Percentiles rank a stretch among this genome's conserved stretches.
Conservation (phyloP, 805 yeast species). For the Cyberlindnera americana region DNA sequence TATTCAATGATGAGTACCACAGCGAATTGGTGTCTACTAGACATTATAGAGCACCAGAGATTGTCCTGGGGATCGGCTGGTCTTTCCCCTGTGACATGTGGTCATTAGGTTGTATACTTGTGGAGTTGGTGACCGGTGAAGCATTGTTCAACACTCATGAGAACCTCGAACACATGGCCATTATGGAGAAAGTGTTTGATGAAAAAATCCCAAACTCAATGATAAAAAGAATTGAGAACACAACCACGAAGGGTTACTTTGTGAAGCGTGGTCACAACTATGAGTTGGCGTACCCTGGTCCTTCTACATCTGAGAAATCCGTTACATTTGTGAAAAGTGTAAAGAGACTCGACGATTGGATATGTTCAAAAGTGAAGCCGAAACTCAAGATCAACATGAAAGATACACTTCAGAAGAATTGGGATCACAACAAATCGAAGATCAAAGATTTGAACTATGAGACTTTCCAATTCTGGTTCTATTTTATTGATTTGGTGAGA, state of each 20-base stretch:
- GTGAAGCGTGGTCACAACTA: conserved; percentile 13
- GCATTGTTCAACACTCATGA: conserved; percentile 95
- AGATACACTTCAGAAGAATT: conserved; percentile 20
- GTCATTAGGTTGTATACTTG: conserved; percentile 93
- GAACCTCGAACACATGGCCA: conserved; percentile 87
- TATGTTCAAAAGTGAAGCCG: conserved; percentile 34
- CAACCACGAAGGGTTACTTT: conserved; percentile 12
- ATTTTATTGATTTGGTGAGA: conserved; percentile 66
- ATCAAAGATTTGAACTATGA: conserved; percentile 46
- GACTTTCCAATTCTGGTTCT: conserved; percentile 78
- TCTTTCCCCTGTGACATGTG: conserved; percentile 95
- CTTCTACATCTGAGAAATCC: conserved; percentile 36
- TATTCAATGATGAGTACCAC: conserved; percentile 92
- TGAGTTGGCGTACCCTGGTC: conserved; percentile 36
- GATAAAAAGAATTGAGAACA: conserved; percentile 27
- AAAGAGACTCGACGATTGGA: conserved; percentile 41
- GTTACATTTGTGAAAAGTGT: conserved; percentile 37
- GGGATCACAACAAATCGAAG: conserved; percentile 22
- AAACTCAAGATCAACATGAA: conserved; percentile 25
- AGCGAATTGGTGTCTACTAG: conserved; percentile 89
- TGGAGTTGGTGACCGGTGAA: conserved; percentile 90
- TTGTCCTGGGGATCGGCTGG: conserved; percentile 94
- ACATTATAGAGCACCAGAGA: conserved; percentile 96
- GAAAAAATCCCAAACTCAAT: conserved; percentile 39
- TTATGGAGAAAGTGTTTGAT: conserved; percentile 83